Percentiles rank a stretch among this genome's conserved stretches.
Evolutionary conservation across 2,329 filamentous ascomycete genomes (phyloP).

Genomic region (Neurospora crassa): DNA sequence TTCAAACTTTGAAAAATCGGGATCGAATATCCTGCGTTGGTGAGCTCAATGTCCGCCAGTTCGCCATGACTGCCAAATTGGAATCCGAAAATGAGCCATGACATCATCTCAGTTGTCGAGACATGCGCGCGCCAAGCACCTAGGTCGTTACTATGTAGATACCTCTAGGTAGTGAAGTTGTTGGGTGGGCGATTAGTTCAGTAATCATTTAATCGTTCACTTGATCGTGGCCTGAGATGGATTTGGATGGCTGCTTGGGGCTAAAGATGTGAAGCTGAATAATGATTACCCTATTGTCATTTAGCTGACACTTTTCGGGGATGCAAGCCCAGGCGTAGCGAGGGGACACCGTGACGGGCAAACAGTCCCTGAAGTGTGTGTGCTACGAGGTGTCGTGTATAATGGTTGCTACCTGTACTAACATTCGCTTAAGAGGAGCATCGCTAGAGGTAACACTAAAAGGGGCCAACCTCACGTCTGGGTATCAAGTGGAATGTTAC

Average conservation of each 20-base stretch:
- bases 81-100: neutral
- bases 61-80: neutral
- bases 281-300: neutral
- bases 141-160: no score
- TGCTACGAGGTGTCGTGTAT: neutral
- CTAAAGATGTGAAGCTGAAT: neutral
- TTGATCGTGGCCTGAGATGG: neutral
- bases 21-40: neutral
- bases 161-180: neutral
- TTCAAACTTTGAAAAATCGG: neutral
- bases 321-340: neutral
- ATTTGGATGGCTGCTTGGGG: neutral
- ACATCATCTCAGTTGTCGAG: neutral
- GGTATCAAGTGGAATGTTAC: neutral
- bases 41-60: neutral
- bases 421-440: neutral
- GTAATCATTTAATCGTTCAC: neutral
- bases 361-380: neutral
- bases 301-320: neutral
- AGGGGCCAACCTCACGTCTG: neutral
- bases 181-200: neutral
- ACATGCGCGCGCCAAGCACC: no score
- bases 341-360: neutral
- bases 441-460: neutral
- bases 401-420: neutral